Percentiles rank a stretch among this genome's conserved stretches.
These are phyloP conservation scores for Cydonia oblonga DNA, from an alignment of 331 rosid species.

Conservation along the genomic window DNA sequence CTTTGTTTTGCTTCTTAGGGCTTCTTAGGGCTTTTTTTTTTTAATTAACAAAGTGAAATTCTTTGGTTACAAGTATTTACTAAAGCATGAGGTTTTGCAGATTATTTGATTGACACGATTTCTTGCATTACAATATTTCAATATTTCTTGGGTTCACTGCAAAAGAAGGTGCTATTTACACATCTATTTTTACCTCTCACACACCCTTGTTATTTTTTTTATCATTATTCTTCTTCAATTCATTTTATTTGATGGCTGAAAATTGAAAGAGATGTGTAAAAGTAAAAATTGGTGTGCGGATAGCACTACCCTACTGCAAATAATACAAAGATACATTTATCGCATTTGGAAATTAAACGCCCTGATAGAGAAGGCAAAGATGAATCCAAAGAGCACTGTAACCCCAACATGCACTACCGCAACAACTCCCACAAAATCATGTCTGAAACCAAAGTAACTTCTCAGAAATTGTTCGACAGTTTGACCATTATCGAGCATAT, in stretches of 20 bases:
- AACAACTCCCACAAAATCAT: constrained; percentile 46
- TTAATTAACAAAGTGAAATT: too few relatives aligned
- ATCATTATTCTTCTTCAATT: too few relatives aligned
- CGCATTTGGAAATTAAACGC: constrained; percentile 50
- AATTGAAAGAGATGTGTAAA: too few relatives aligned
- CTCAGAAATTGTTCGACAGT: constrained; percentile 38
- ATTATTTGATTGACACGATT: neutral
- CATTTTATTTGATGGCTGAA: too few relatives aligned
- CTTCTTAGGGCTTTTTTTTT: too few relatives aligned
- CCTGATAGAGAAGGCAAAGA: constrained; percentile 52
- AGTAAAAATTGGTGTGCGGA: too few relatives aligned
- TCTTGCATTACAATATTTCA: neutral
- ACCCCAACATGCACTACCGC: constrained; percentile 35
- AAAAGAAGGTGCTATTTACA: too few relatives aligned
- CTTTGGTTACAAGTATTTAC: neutral
- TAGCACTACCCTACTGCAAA: neutral
- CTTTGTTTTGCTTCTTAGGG: too few relatives aligned
- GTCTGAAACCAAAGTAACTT: constrained; percentile 39
- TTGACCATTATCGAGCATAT: constrained; percentile 18
- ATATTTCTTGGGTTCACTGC: neutral
- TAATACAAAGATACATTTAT: constrained; percentile 3
- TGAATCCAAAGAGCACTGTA: constrained; percentile 34
- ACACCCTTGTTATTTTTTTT: too few relatives aligned
- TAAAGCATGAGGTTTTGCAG: neutral
- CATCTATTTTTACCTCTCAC: too few relatives aligned